Base-by-base conservation (phyloP, 1,284 basidiomycete genomes). In the Pascua guehoae region DNA sequence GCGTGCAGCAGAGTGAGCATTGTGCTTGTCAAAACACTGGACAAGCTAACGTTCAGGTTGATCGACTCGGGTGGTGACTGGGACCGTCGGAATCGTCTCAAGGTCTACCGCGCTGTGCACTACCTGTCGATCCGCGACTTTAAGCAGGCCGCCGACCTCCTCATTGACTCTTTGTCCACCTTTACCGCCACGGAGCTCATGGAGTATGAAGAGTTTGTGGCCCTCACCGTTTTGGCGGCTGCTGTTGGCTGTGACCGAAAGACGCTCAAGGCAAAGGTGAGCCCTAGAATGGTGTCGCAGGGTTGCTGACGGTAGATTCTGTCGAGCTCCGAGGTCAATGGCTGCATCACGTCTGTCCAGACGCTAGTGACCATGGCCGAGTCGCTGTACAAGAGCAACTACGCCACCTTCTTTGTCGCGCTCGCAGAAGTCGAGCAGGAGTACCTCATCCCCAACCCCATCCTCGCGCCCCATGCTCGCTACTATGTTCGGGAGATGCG, bases 61-160 rank as follows among this genome's bases (percentile, higher is more conserved):
- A 89, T 98, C 51, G 93, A 98, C 68, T 86, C 93, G 73, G 95
- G 96, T 2, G 95, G 96, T 47, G 95, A 98, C 77, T 98, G 95
- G 95, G 95, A 98, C 76, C 82, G 96, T 55, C 84, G 93, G 38
- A 98, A 98, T 75, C 84, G 94, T 47, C 85, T 98, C 65, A 98
- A 98, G 76, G 95, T 97, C 42, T 98, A 98, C 80, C 85, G 87
- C 54, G 94, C 89, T 42, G 79, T 96, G 1, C 89, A 96, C 72
- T 80, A 88, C 38, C 80, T 96, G 40, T 90, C 91, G 16, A 88
- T 93, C 58, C 88, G 95, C 42, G 78, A 83, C 52, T 84, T 83
- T 70, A 78, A 91, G 86, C 80, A 88, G 85, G 74, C 84, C 76
- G 18, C 87, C 80, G 76, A 87, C 52, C 85, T 96, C 11, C 83